phyloP scores from a whole-genome alignment of 257 asterid species.

The Leptodermis oblonga region DNA sequence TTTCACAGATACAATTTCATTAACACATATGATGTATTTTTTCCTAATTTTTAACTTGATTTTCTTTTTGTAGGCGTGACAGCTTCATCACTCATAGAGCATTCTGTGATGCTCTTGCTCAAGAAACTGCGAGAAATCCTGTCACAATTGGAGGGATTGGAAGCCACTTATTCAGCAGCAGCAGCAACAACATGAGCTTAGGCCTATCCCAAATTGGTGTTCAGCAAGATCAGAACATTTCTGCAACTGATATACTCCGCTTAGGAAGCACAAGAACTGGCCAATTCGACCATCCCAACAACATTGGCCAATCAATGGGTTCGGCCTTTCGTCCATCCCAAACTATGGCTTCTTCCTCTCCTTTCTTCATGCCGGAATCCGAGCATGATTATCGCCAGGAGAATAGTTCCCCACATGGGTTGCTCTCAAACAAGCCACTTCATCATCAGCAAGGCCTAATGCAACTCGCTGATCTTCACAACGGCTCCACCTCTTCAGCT shows the following conservation, averaged over 20 bases:
- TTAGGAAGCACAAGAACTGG: conserved; percentile 25
- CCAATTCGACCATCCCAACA: conserved; percentile 36
- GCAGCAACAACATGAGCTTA: conserved; percentile 20
- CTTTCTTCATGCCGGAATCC: conserved; percentile 29
- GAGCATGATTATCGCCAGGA: conserved; percentile 22
- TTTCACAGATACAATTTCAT: not conserved
- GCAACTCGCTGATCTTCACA: conserved; percentile 61
- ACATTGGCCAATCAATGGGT: conserved; percentile 30
- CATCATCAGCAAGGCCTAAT: conserved; percentile 48
- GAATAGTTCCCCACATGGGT: conserved; percentile 5
- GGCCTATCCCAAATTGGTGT: conserved; percentile 45
- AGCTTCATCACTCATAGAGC: conserved; percentile 87
- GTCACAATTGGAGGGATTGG: conserved; percentile 48
- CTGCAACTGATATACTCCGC: conserved; percentile 7
- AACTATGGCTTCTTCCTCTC: conserved; percentile 19
- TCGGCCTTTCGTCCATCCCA: conserved; percentile 12
- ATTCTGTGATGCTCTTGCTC: conserved; percentile 80
- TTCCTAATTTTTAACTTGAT: not conserved
- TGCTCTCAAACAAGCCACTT: conserved; percentile 26
- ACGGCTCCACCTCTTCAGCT: conserved; percentile 10
- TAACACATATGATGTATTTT: not conserved
- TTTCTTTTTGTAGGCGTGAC: conserved; percentile 49
- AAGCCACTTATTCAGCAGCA: conserved; percentile 28
- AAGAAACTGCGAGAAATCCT: conserved; percentile 63
- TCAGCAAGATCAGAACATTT: conserved; percentile 5